phyloP scores from a whole-genome alignment of 2,329 filamentous ascomycete species.

The Pleurostoma richardsiae region DNA sequence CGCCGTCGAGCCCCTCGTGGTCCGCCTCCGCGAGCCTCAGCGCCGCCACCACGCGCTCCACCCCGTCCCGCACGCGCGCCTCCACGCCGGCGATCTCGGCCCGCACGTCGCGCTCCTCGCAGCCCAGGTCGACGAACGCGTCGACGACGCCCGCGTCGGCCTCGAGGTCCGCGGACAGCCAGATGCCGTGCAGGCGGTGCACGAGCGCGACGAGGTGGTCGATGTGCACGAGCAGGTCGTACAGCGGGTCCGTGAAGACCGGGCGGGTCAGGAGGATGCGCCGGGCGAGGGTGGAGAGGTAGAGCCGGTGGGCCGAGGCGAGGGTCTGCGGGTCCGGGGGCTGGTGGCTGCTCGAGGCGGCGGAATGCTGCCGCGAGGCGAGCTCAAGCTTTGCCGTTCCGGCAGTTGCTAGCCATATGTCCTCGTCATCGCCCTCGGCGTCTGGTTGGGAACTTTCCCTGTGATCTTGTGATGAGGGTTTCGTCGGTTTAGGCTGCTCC shows the following conservation, averaged over 20 bases:
- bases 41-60: conserved; percentile 61
- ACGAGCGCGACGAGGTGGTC: conserved; percentile 78
- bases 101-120: conserved; percentile 67
- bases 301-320: conserved; percentile 71
- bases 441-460: conserved; percentile 5
- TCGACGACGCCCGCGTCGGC: conserved; percentile 77
- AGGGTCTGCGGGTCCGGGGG: conserved; percentile 81
- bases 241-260: conserved; percentile 59
- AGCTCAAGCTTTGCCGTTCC: conserved; percentile 9
- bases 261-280: conserved; percentile 62
- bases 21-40: conserved; percentile 41
- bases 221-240: conserved; percentile 65
- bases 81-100: conserved; percentile 61
- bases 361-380: conserved; percentile 9
- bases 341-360: conserved; percentile 8
- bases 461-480: neutral
- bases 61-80: conserved; percentile 58
- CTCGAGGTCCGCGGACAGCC: conserved; percentile 75
- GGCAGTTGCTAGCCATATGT: conserved; percentile 35
- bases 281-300: conserved; percentile 63
- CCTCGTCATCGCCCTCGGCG: conserved; percentile 24
- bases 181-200: conserved; percentile 69
- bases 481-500: conserved; percentile 9
- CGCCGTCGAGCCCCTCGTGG: conserved; percentile 15
- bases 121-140: conserved; percentile 63